Base-by-base conservation (phyloP, 2,329 filamentous ascomycete species). In the Colletotrichum sp. region DNA sequence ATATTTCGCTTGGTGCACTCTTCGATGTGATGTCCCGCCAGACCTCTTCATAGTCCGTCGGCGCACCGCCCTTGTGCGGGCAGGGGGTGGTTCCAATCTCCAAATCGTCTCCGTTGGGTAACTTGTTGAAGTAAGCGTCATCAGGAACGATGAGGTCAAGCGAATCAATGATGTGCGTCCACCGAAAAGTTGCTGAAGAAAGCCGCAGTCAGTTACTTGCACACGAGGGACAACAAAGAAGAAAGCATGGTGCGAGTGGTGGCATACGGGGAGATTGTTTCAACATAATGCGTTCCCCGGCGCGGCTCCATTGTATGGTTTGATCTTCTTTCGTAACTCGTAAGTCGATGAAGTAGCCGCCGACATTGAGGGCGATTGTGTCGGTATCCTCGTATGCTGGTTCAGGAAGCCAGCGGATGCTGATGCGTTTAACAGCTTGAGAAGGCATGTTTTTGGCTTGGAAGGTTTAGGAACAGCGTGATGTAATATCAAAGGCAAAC, bases 291-390 rank as follows among this genome's bases (percentile, higher is more conserved):
- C 44, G 44, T 52, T 52, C 44, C 10, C 44, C 44, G 6, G 44
- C 44, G n/a, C 44, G 44, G n/a, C 44, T 52, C n/a, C 44, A 52
- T 52, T 52, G 44, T 7, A 52, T 52, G n/a, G n/a, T 21, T 7
- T 52, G 44, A 52, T 21, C n/a, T 21, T 52, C n/a, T 52, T 1
- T 52, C 44, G n/a, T 52, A 1, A 21, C n/a, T 13, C 44, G n/a
- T 13, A 52, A 52, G 44, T 52, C 44, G 6, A 80, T 75, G 32
- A 80, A 80, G 34, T 79, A 80, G 4, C 78, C 79, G 6, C 78
- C 74, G n/a, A 80, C 79, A 60, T 80, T 80, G 55, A 80, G 78
- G 18, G 79, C 79, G 55, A 80, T 71, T 1, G 79, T 80, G 21
- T 77, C 71, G 13, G 79, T 79, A 55, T 80, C 79, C 66, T 80